A percentile compares a stretch with the other conserved stretches of the same genome.
phyloP scores from a whole-genome alignment of 306 rosid genomes.

The Cyamopsis tetragonoloba region DNA sequence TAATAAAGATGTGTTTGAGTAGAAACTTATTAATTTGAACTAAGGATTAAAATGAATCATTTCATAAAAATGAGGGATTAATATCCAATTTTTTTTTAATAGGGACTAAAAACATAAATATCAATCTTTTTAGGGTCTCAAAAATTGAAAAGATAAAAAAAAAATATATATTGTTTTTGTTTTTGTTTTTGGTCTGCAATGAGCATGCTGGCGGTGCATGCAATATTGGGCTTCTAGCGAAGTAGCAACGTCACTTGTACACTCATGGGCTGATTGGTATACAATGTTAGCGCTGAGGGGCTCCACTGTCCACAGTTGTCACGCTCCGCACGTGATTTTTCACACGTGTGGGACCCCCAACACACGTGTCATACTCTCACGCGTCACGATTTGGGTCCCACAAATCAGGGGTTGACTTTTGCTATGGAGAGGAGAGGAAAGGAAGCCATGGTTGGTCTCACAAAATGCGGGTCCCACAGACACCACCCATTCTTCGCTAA shows the following conservation, averaged over 20 bases:
- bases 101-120: no score
- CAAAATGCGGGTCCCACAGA: neutral
- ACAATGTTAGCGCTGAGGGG: neutral
- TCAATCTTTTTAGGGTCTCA: no score
- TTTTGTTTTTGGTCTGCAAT: no score
- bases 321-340: constrained; percentile 26
- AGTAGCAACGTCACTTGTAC: constrained; percentile 1
- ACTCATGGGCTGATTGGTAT: neutral
- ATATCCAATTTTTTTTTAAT: no score
- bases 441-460: neutral
- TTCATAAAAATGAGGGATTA: no score
- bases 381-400: neutral
- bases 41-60: no score
- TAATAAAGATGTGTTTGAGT: no score
- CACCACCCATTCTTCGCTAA: constrained; percentile 3
- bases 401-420: constrained; percentile 42
- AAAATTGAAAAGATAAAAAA: no score
- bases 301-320: constrained; percentile 6
- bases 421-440: neutral
- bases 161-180: no score
- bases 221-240: neutral
- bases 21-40: no score
- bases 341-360: neutral
- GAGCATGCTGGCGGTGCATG: neutral
- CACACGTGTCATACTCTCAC: neutral